phyloP scores from a whole-genome alignment of 495 filamentous ascomycete species.

The Aspergillus bertholletiae region DNA sequence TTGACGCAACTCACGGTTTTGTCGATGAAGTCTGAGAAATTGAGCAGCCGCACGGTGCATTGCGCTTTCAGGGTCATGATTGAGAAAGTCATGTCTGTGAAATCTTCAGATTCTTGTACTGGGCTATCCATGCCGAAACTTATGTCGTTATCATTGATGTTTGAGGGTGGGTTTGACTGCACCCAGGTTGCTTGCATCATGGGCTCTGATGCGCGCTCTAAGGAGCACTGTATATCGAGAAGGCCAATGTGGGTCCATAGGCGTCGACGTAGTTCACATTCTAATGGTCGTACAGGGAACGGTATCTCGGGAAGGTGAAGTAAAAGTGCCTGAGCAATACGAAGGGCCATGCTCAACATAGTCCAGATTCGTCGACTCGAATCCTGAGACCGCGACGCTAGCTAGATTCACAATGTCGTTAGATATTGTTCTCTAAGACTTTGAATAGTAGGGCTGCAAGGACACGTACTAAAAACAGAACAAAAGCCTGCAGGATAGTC shows the following conservation, averaged over 20 bases:
- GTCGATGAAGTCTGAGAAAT: constrained; percentile 27
- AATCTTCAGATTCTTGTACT: constrained; percentile 14
- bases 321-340: constrained; percentile 64
- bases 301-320: constrained; percentile 48
- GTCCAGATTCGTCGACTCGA: constrained; percentile 48
- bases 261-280: constrained; percentile 34
- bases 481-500: constrained; percentile 54
- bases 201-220: constrained; percentile 35
- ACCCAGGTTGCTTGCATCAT: constrained; percentile 36
- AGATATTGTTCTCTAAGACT: background rate
- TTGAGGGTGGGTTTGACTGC: constrained; percentile 22
- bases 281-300: constrained; percentile 29
- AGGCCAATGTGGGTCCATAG: constrained; percentile 34
- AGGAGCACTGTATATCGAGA: constrained; percentile 32
- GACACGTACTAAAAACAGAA: constrained; percentile 45
- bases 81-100: constrained; percentile 33
- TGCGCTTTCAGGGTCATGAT: constrained; percentile 24
- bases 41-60: constrained; percentile 23
- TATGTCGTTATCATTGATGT: constrained; percentile 34
- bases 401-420: constrained; percentile 23
- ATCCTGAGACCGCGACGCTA: constrained; percentile 41
- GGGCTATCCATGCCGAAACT: constrained; percentile 24
- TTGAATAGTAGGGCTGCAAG: background rate
- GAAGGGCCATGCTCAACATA: constrained; percentile 62
- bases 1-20: constrained; percentile 18